A percentile compares a stretch with the other conserved stretches of the same genome.
Evolutionary conservation across 1,139 yeast genomes (phyloP).

Genomic region (Arxiozyma bovina): DNA sequence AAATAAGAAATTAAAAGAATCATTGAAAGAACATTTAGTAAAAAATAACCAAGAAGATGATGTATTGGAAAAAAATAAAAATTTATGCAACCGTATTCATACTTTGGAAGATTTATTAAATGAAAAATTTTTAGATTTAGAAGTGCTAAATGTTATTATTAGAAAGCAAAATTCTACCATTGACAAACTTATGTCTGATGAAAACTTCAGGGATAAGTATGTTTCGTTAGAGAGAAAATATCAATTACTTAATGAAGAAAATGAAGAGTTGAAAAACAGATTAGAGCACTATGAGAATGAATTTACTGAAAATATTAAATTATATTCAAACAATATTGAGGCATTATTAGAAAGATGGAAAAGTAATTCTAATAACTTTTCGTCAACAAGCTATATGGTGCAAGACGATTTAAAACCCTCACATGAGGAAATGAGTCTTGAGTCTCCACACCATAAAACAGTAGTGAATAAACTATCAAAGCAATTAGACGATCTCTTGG

Average conservation of each 20-base stretch:
- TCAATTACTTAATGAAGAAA: slow-evolving; percentile 40
- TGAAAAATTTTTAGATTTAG: slow-evolving; percentile 46
- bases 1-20: slow-evolving; percentile 30
- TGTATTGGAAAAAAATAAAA: slow-evolving; percentile 38
- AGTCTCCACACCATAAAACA: slow-evolving; percentile 16
- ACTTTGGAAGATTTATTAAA: slow-evolving; percentile 50
- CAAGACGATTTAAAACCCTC: background rate
- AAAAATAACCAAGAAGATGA: slow-evolving; percentile 33
- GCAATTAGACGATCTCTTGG: slow-evolving; percentile 19
- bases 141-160: slow-evolving; percentile 46
- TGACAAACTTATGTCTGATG: slow-evolving; percentile 24
- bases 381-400: background rate
- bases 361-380: background rate
- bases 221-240: slow-evolving; percentile 42
- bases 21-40: slow-evolving; percentile 21
- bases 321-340: slow-evolving; percentile 18
- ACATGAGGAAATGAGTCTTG: background rate
- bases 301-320: slow-evolving; percentile 12
- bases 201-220: slow-evolving; percentile 40
- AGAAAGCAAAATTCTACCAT: slow-evolving; percentile 41
- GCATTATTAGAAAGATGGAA: slow-evolving; percentile 16
- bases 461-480: slow-evolving; percentile 19
- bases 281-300: slow-evolving; percentile 12
- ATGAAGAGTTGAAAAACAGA: slow-evolving; percentile 33
- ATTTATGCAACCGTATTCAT: slow-evolving; percentile 35